Percentiles rank a stretch among this genome's conserved stretches.
These are phyloP conservation scores for Diaporthe citrichinensis DNA, from an alignment of 2,329 filamentous ascomycete genomes.

Conservation along the genomic window DNA sequence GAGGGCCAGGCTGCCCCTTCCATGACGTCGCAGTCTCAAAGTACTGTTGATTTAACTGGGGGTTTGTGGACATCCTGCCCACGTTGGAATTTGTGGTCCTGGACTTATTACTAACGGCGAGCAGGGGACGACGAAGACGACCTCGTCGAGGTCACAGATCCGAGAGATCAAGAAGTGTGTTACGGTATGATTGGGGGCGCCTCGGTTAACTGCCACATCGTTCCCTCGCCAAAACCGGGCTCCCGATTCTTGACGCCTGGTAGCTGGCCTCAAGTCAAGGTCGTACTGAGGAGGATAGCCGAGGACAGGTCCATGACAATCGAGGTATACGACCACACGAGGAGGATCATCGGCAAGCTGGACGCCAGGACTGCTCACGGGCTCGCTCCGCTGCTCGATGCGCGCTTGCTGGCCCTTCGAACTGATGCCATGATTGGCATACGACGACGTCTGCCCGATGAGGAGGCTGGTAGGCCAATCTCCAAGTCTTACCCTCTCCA, in stretches of 20 bases:
- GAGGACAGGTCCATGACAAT: conserved; percentile 73
- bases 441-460: conserved; percentile 73
- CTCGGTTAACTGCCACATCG: conserved; percentile 74
- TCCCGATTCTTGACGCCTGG: conserved; percentile 69
- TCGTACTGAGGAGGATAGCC: conserved; percentile 74
- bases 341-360: conserved; percentile 81
- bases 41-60: conserved; percentile 70
- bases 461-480: conserved; percentile 73
- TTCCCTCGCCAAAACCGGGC: conserved; percentile 78
- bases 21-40: conserved; percentile 46
- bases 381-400: conserved; percentile 81
- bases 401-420: conserved; percentile 72
- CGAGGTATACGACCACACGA: conserved; percentile 79
- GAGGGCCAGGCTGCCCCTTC: conserved; percentile 52
- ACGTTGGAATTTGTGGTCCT: neutral
- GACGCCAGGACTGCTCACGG: conserved; percentile 77
- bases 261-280: conserved; percentile 82
- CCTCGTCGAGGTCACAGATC: conserved; percentile 69
- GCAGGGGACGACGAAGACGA: conserved; percentile 69
- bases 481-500: conserved; percentile 76
- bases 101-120: conserved; percentile 44
- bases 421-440: conserved; percentile 79
- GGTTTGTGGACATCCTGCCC: conserved; percentile 51
- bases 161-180: conserved; percentile 80
- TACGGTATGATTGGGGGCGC: conserved; percentile 82